Conservation (phyloP, 2,329 filamentous ascomycete species). For the Botrytis medusae region DNA sequence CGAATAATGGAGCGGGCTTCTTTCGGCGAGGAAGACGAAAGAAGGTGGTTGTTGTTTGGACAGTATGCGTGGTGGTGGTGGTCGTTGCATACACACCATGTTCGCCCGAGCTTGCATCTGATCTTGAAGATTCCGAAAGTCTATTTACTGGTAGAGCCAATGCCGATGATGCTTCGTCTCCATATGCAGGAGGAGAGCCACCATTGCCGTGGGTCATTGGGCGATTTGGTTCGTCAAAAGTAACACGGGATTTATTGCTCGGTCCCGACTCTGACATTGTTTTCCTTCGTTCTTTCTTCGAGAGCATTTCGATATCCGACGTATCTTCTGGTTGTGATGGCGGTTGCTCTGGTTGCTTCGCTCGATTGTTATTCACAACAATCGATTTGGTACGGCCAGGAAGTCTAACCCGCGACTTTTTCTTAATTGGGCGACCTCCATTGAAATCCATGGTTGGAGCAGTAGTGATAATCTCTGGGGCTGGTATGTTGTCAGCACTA, state of each 20-base stretch:
- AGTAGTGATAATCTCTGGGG: conserved; percentile 82
- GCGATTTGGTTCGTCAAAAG: conserved; percentile 61
- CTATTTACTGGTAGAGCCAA: conserved; percentile 64
- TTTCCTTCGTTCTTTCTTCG: conserved; percentile 47
- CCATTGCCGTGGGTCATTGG: conserved; percentile 44
- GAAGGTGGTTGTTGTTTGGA: conserved; percentile 67
- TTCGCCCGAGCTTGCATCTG: conserved; percentile 78
- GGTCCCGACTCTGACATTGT: conserved; percentile 41
- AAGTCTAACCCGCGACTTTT: conserved; percentile 55
- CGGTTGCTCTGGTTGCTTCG: conserved; percentile 25
- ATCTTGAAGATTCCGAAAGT: conserved; percentile 83
- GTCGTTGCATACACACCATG: conserved; percentile 57
- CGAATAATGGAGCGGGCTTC: conserved; percentile 75
- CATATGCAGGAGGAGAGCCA: conserved; percentile 55
- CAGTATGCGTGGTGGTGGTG: conserved; percentile 62
- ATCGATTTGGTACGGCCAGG: conserved; percentile 47
- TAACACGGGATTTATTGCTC: conserved; percentile 48
- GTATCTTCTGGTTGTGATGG: conserved; percentile 24
- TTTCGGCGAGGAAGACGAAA: conserved; percentile 80
- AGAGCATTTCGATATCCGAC: conserved; percentile 29
- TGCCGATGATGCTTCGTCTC: conserved; percentile 60
- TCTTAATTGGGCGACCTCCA: conserved; percentile 51
- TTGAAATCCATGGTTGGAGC: conserved; percentile 72
- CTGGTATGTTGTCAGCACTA: conserved; percentile 41
- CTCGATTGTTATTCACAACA: conserved; percentile 22